Percentiles rank a stretch among this genome's conserved stretches.
Conservation (phyloP, 139 green algal genomes). For the Gonium pectorale region DNA sequence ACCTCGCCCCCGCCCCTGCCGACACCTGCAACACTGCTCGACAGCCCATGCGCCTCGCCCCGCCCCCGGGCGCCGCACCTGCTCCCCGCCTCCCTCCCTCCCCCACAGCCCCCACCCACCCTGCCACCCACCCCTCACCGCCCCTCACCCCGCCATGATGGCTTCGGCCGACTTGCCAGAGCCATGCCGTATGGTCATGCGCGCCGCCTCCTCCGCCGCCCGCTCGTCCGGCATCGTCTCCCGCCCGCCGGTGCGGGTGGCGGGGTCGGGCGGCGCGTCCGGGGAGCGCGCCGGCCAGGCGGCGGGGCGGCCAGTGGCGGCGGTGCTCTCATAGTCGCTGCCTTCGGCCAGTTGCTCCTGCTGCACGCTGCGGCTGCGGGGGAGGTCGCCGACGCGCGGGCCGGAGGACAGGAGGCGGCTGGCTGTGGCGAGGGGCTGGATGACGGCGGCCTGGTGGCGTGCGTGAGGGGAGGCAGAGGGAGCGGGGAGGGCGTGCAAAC, state of each 20-base stretch:
- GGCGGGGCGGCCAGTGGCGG: background rate
- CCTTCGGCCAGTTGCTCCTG: slow-evolving; percentile 14
- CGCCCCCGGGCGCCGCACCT: too few species aligned
- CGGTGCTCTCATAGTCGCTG: background rate
- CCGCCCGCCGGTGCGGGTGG: slow-evolving; percentile 31
- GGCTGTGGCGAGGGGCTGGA: too few species aligned
- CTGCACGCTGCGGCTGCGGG: slow-evolving; percentile 30
- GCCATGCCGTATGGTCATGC: slow-evolving; percentile 38
- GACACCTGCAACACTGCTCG: too few species aligned
- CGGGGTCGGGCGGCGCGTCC: slow-evolving; percentile 35
- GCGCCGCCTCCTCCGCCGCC: slow-evolving; percentile 24
- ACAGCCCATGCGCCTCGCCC: too few species aligned
- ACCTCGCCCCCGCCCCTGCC: too few species aligned
- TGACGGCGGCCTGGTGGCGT: too few species aligned
- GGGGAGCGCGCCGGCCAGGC: slow-evolving; percentile 9
- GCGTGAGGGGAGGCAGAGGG: too few species aligned
- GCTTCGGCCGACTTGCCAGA: slow-evolving; percentile 25
- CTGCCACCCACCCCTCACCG: too few species aligned
- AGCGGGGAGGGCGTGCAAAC: too few species aligned
- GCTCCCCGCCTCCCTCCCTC: too few species aligned
- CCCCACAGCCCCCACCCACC: too few species aligned
- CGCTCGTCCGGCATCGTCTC: slow-evolving; percentile 28
- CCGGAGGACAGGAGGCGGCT: too few species aligned
- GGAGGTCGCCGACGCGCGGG: slow-evolving; percentile 28
- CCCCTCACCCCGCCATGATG: slow-evolving; percentile 28